These are phyloP conservation scores for Ashbya aceris DNA, from an alignment of 1,139 yeast genomes.

Conservation along the genomic window DNA sequence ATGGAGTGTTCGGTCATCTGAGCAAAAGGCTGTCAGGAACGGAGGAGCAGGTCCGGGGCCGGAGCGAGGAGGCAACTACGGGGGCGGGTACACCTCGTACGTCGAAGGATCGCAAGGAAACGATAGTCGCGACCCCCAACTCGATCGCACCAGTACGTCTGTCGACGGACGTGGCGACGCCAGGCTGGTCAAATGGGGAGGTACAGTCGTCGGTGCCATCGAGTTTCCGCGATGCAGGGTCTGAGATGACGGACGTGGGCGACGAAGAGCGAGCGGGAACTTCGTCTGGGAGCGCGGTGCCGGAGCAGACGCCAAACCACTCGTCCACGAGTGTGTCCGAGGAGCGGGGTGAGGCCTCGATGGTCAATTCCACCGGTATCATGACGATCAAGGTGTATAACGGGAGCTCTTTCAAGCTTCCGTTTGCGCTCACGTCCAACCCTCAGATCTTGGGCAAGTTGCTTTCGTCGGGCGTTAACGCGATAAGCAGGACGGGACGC, in stretches of 20 bases:
- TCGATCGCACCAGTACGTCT: slow-evolving; percentile 22
- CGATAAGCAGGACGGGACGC: slow-evolving; percentile 8
- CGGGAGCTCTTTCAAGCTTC: slow-evolving; percentile 25
- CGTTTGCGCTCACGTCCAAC: slow-evolving; percentile 26
- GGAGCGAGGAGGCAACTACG: slow-evolving; percentile 3
- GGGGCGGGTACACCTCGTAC: slow-evolving; percentile 7
- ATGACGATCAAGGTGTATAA: slow-evolving; percentile 27
- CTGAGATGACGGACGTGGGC: slow-evolving; percentile 3
- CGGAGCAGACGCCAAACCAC: neutral
- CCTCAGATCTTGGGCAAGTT: slow-evolving; percentile 21
- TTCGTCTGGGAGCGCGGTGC: neutral
- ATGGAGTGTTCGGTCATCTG: slow-evolving; percentile 13
- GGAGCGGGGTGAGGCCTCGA: neutral
- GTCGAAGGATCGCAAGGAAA: slow-evolving; percentile 19
- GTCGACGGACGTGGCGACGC: slow-evolving; percentile 15
- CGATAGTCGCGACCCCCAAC: slow-evolving; percentile 20
- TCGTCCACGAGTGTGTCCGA: neutral
- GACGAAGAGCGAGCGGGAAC: neutral
- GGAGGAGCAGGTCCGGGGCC: neutral
- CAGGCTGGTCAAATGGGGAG: neutral
- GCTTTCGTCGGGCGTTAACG: slow-evolving; percentile 22
- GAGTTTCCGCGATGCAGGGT: neutral
- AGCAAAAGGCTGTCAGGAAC: neutral
- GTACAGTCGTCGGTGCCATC: neutral
- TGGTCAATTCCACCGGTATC: slow-evolving; percentile 17